Evolutionary conservation across 2,329 filamentous ascomycete genomes (phyloP).

Genomic region (Penicillium sp.): DNA sequence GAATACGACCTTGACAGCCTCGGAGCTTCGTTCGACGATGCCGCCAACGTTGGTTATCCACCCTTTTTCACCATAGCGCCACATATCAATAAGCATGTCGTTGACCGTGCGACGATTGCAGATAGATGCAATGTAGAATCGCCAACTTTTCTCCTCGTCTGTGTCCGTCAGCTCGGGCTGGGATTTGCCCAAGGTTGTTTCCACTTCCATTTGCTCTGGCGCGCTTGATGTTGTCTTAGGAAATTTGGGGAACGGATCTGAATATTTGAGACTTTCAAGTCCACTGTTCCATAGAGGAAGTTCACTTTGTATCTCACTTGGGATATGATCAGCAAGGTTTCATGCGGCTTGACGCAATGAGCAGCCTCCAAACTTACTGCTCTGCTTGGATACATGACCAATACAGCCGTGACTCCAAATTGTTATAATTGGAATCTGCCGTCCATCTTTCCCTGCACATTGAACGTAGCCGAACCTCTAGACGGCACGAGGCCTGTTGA

Average conservation of each 20-base stretch:
- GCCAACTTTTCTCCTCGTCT: slow-evolving; percentile 21
- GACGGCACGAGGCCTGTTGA: slow-evolving; percentile 22
- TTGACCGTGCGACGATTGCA: slow-evolving; percentile 22
- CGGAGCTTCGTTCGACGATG: slow-evolving; percentile 11
- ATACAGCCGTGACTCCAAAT: slow-evolving; percentile 22
- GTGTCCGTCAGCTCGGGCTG: slow-evolving; percentile 8
- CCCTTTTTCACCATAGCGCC: slow-evolving; percentile 17
- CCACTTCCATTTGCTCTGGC: slow-evolving; percentile 13
- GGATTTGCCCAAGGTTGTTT: slow-evolving; percentile 2
- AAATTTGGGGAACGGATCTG: slow-evolving; percentile 19
- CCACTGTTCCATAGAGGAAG: slow-evolving; percentile 22
- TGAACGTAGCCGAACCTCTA: slow-evolving; percentile 22
- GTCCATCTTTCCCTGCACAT: slow-evolving; percentile 21
- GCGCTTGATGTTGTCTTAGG: slow-evolving; percentile 7
- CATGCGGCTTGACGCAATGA: background rate
- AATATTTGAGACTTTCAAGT: slow-evolving; percentile 18
- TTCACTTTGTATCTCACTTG: slow-evolving; percentile 22
- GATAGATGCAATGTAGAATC: slow-evolving; percentile 21
- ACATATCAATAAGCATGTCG: slow-evolving; percentile 21
- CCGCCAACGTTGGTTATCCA: slow-evolving; percentile 17
- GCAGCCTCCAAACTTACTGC: slow-evolving; percentile 12
- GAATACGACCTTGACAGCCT: slow-evolving; percentile 15
- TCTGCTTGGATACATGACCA: slow-evolving; percentile 26
- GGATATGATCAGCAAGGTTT: background rate
- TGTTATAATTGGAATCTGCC: slow-evolving; percentile 20